Base-by-base conservation (phyloP, 345 rosid genomes). In the Gossypium bickii region DNA sequence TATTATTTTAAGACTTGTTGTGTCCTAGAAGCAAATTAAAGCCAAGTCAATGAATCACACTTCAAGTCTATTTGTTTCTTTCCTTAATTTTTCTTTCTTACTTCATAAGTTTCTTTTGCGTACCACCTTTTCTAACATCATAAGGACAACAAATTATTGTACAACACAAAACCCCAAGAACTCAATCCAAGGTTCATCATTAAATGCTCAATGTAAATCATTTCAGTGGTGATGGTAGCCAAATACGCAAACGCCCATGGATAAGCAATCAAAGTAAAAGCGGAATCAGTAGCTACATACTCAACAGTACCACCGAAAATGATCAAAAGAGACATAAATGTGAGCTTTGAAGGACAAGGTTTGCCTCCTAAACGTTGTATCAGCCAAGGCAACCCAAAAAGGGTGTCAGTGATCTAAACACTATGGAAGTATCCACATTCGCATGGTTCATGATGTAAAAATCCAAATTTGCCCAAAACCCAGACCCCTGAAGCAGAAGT, bases 401-500 rank as follows among this genome's bases (percentile, higher is more conserved):
- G 7, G 41, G 41, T 34, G 41, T 34, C 7, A 34, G 41, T 34
- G 41, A 34, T 34, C 7, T 34, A 34, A 34, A 34, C 41, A 34
- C 41, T 34, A 4, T 3, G 1, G 6, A 12, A 49, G 16, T 49
- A 49, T 49, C 53, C 53, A 34, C 15, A 49, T 49, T 12, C 13
- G 53, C 12, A 49, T 11, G 53, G 12, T 3, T 49, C 53, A 2
- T 49, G 53, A 11, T 13, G 53, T 12, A 49, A 49, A 49, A 49
- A 49, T 3, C n/a, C 53, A 49, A 49, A 49, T 1, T 49, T 49
- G 0, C n/a, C 53, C 16, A 49, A 49, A 49, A 49, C n/a, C 53
- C 53, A 49, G 53, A 49, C 53, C 13, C 53, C n/a, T 74, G 89
- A 78, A 51, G 89, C 82, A 62, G 98, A 93, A 55, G 89, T 88